These are phyloP conservation scores for Lepidium sativum DNA, from an alignment of 345 rosid genomes.

Conservation along the genomic window DNA sequence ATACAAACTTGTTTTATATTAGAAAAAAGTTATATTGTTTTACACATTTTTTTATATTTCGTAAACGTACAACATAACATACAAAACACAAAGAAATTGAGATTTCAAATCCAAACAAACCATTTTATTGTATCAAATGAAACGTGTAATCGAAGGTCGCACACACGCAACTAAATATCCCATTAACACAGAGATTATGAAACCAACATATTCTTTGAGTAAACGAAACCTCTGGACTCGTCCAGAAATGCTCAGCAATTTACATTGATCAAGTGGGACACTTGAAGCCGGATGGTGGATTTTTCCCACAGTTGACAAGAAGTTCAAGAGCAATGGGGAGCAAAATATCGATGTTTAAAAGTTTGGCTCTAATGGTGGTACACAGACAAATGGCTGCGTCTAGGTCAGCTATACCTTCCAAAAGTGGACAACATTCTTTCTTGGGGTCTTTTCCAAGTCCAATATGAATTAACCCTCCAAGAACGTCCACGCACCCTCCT, in stretches of 20 bases:
- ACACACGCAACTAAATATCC: not conserved
- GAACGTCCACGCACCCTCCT: conserved; percentile 79
- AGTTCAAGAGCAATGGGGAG: conserved; percentile 81
- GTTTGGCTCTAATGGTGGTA: conserved; percentile 73
- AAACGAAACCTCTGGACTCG: not conserved
- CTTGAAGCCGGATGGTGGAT: conserved; percentile 65
- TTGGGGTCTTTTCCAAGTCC: conserved; percentile 65
- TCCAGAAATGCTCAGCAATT: not conserved
- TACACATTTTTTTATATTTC: not conserved
- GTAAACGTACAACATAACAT: not conserved
- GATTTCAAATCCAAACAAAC: not conserved
- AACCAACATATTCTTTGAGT: conserved; percentile 6
- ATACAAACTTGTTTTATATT: conserved; percentile 5
- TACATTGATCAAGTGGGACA: conserved; percentile 33
- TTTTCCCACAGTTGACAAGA: conserved; percentile 76
- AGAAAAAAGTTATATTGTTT: not conserved
- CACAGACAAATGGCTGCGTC: conserved; percentile 92
- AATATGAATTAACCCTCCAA: conserved; percentile 67
- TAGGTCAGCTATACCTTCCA: conserved; percentile 61
- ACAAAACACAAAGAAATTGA: not conserved
- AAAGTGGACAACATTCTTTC: conserved; percentile 73
- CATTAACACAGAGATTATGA: not conserved
- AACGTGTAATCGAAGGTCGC: conserved; percentile 1
- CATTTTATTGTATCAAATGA: conserved; percentile 17
- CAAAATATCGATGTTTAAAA: conserved; percentile 53